Percentiles rank a stretch among this genome's conserved stretches.
Conservation (phyloP, 2,329 filamentous ascomycete species). For the Fusarium sp. region DNA sequence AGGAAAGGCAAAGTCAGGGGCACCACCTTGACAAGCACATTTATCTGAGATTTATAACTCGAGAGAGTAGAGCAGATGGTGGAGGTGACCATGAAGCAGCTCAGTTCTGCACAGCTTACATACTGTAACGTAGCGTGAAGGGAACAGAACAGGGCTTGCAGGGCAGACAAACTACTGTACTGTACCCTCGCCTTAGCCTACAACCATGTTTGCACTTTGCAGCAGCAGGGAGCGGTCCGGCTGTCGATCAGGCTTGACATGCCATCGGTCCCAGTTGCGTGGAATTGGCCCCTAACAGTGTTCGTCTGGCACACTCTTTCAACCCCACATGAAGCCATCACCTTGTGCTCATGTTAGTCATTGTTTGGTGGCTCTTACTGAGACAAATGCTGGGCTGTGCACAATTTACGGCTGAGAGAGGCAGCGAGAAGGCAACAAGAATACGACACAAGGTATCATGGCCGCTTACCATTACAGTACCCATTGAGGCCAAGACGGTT, state of each 20-base stretch:
- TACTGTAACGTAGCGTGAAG: conserved; percentile 1
- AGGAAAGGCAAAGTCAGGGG: conserved; percentile 47
- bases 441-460: conserved; percentile 22
- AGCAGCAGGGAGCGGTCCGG: conserved; percentile 44
- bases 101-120: background rate
- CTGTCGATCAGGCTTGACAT: conserved; percentile 38
- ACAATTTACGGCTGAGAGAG: conserved; percentile 10
- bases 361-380: conserved; percentile 17
- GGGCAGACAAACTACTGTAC: conserved; percentile 6
- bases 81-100: conserved; percentile 6
- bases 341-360: conserved; percentile 13
- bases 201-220: conserved; percentile 31
- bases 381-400: conserved; percentile 32
- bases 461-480: conserved; percentile 35
- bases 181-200: background rate
- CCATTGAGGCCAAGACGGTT: conserved; percentile 6
- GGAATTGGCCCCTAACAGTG: conserved; percentile 22
- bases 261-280: conserved; percentile 7
- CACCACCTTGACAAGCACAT: conserved; percentile 37
- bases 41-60: conserved; percentile 18
- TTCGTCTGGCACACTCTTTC: conserved; percentile 8
- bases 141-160: background rate
- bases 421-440: background rate
- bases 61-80: background rate
- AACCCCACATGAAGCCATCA: conserved; percentile 32